Conservation (phyloP, 2,329 filamentous ascomycete species). For the Fusarium longipes region DNA sequence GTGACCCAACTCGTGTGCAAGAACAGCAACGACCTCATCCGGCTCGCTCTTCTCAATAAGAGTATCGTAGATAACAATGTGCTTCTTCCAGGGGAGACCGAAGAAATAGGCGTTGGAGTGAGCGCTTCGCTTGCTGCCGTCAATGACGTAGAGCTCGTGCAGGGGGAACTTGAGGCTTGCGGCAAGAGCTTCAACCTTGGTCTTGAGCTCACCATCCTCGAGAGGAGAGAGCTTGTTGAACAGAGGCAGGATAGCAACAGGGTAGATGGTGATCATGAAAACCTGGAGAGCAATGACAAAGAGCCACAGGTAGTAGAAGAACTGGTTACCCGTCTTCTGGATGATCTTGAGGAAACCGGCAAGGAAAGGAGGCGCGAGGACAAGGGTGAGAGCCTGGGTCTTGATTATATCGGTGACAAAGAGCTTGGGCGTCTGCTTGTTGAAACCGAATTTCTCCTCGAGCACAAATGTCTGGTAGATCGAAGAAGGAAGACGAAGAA, state of each 20-base stretch:
- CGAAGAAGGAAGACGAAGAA: constrained; percentile 81
- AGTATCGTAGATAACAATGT: constrained; percentile 99
- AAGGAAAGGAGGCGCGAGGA: constrained; percentile 86
- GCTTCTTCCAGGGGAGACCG: constrained; percentile 98
- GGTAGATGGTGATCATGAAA: constrained; percentile 96
- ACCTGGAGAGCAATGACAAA: constrained; percentile 91
- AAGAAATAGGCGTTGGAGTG: constrained; percentile 97
- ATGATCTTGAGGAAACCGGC: constrained; percentile 94
- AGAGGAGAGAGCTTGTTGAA: constrained; percentile 99
- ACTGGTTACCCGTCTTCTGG: constrained; percentile 89
- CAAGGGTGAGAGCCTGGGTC: constrained; percentile 82
- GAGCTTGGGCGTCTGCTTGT: constrained; percentile 92
- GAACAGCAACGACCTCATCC: constrained; percentile 91
- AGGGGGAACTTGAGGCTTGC: constrained; percentile 89
- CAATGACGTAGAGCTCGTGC: constrained; percentile 92
- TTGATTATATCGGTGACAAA: constrained; percentile 94
- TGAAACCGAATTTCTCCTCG: constrained; percentile 98
- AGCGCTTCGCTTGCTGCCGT: constrained; percentile 86
- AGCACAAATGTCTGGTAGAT: constrained; percentile 96
- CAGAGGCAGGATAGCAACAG: constrained; percentile 89
- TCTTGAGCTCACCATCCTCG: constrained; percentile 87
- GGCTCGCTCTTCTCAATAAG: constrained; percentile 94
- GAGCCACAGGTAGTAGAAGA: constrained; percentile 98
- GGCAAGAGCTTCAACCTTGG: constrained; percentile 85
- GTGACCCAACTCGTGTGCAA: constrained; percentile 96